Conservation (phyloP, 371 early-diverging fungal species). For the Dipsacomyces acuminosporus region DNA sequence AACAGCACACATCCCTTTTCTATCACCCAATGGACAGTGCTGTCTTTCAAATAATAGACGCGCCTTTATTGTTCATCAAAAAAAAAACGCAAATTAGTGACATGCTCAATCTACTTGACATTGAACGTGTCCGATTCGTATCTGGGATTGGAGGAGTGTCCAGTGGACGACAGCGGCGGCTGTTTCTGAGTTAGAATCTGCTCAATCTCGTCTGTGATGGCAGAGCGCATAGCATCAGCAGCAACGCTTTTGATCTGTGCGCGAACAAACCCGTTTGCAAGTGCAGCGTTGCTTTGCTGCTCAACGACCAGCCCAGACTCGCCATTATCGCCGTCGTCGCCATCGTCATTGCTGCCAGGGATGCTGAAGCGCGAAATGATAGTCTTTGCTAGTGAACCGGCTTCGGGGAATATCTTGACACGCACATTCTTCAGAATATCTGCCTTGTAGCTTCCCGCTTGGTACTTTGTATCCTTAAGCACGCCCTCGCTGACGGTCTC, state of each 20-base stretch:
- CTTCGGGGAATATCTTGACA: slow-evolving; percentile 16
- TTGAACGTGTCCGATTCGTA: neutral
- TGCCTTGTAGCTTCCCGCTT: slow-evolving; percentile 7
- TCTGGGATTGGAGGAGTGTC: neutral
- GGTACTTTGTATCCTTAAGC: neutral
- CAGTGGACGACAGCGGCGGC: neutral
- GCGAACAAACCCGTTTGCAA: neutral
- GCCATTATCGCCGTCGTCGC: neutral
- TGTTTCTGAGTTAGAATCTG: neutral
- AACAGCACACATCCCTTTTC: too few relatives aligned
- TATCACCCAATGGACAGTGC: too few relatives aligned
- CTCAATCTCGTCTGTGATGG: neutral
- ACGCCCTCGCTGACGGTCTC: neutral
- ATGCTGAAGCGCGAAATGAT: neutral
- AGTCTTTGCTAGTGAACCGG: neutral
- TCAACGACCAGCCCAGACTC: neutral
- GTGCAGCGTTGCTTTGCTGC: neutral
- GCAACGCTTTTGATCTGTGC: neutral
- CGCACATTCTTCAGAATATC: slow-evolving; percentile 22
- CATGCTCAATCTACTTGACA: neutral
- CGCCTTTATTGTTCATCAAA: too few relatives aligned
- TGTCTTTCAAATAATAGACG: too few relatives aligned
- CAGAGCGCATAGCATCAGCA: neutral
- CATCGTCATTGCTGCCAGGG: neutral
- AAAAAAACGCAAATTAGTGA: too few relatives aligned